These are phyloP conservation scores for Colletotrichum echinochloae DNA, from an alignment of 2,329 filamentous ascomycete species.

Conservation along the genomic window DNA sequence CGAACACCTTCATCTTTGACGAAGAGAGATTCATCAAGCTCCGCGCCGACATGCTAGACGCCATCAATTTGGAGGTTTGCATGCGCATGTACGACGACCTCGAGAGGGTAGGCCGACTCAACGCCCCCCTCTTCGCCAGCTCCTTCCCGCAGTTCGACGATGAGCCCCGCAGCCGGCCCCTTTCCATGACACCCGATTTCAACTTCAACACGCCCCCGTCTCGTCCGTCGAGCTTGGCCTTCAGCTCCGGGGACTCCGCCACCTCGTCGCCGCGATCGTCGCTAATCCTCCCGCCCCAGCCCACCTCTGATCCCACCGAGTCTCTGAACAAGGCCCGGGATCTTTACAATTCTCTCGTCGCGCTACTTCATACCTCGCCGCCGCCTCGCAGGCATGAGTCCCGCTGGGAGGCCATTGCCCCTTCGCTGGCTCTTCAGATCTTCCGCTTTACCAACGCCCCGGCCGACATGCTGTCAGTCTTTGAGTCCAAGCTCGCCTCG, in stretches of 20 bases:
- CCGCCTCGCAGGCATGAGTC: constrained; percentile 55
- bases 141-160: constrained; percentile 47
- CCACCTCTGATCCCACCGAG: constrained; percentile 53
- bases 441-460: constrained; percentile 68
- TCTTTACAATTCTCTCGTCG: constrained; percentile 65
- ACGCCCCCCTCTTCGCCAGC: constrained; percentile 40
- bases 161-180: constrained; percentile 44
- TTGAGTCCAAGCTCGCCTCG: constrained; percentile 62
- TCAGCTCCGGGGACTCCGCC: constrained; percentile 62
- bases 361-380: constrained; percentile 65
- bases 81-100: constrained; percentile 69
- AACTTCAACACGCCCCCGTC: constrained; percentile 61
- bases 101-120: constrained; percentile 58
- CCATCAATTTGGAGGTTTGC: constrained; percentile 73
- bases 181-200: constrained; percentile 54
- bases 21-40: constrained; percentile 73
- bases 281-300: constrained; percentile 53
- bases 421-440: constrained; percentile 68
- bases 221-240: constrained; percentile 64
- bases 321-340: constrained; percentile 59
- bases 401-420: constrained; percentile 65
- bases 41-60: constrained; percentile 70
- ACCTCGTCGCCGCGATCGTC: constrained; percentile 65
- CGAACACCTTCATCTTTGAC: constrained; percentile 73
- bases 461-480: constrained; percentile 58